phyloP scores from a whole-genome alignment of 2,329 filamentous ascomycete genomes.

The Ophiostoma novo-ulmi region DNA sequence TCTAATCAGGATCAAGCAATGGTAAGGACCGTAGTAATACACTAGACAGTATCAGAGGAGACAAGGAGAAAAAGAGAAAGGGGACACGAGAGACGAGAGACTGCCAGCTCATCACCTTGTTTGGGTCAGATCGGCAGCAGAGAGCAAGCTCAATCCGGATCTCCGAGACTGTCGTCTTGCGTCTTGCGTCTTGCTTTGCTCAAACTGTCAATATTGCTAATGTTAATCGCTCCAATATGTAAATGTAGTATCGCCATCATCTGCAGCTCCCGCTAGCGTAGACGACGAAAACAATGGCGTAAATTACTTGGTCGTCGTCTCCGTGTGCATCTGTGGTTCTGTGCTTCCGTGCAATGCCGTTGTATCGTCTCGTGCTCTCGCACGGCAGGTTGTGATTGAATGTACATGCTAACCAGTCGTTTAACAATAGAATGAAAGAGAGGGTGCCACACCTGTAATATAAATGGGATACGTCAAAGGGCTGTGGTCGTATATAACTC shows the following conservation, averaged over 20 bases:
- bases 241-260: neutral
- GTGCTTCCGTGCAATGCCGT: neutral
- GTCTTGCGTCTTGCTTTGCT: neutral
- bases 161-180: neutral
- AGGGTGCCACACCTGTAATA: too few species aligned
- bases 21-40: neutral
- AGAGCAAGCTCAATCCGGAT: neutral
- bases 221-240: too few species aligned
- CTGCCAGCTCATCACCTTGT: neutral
- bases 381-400: neutral
- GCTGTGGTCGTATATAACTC: neutral
- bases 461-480: neutral
- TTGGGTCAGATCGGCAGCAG: neutral
- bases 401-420: too few species aligned
- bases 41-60: neutral
- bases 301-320: neutral
- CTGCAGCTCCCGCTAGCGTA: neutral
- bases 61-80: neutral
- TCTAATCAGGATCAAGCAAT: neutral
- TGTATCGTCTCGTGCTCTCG: neutral
- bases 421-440: neutral
- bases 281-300: neutral
- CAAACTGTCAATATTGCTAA: too few species aligned
- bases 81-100: neutral
- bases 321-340: neutral